These are phyloP conservation scores for Terana coerulea DNA, from an alignment of 768 basidiomycete species.

Conservation along the genomic window DNA sequence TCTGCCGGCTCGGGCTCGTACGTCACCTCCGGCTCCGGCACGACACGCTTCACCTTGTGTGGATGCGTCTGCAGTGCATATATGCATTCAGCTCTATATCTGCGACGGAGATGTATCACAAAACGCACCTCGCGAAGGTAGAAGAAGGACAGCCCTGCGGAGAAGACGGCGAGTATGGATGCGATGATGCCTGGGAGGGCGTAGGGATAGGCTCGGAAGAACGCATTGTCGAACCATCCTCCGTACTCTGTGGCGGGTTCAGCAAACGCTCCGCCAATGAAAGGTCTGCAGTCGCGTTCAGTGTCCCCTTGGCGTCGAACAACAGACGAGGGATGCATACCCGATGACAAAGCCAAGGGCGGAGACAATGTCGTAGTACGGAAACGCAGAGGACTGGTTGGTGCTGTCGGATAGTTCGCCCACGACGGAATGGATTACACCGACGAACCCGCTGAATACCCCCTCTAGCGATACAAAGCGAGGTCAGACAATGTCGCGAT, in stretches of 20 bases:
- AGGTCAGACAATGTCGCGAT: no score
- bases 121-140: conserved; percentile 55
- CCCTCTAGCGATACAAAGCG: conserved; percentile 21
- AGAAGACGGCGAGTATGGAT: conserved; percentile 36
- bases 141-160: conserved; percentile 37
- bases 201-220: conserved; percentile 52
- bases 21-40: not conserved
- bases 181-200: conserved; percentile 56
- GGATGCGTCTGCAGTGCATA: conserved; percentile 27
- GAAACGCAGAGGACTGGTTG: conserved; percentile 56
- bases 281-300: conserved; percentile 35
- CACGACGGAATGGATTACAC: conserved; percentile 39
- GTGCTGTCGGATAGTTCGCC: conserved; percentile 52
- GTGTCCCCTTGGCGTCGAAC: no score
- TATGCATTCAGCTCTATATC: no score
- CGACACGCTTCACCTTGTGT: conserved; percentile 7
- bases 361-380: conserved; percentile 56
- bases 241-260: conserved; percentile 48
- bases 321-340: conserved; percentile 29
- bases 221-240: conserved; percentile 35
- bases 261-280: conserved; percentile 59
- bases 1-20: conserved; percentile 11
- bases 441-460: conserved; percentile 23
- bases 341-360: conserved; percentile 57
- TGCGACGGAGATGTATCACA: no score